Evolutionary conservation across 768 basidiomycete genomes (phyloP).

Genomic region (Clitopilus hobsonii): DNA sequence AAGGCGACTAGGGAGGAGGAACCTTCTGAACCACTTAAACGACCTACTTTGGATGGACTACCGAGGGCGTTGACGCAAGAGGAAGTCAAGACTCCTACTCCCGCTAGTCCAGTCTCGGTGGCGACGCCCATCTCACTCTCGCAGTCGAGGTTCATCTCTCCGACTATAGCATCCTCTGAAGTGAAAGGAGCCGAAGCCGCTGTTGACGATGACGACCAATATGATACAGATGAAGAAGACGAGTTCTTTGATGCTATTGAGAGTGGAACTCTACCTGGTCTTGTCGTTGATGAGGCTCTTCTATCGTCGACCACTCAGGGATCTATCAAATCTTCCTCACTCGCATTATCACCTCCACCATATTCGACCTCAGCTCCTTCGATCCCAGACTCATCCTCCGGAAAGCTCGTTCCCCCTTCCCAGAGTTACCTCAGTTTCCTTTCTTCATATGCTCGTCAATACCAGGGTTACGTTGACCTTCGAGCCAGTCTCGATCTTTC

Average conservation of each 20-base stretch:
- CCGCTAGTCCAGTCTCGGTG: neutral
- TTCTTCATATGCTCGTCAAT: constrained; percentile 23
- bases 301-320: constrained; percentile 28
- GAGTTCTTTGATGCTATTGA: constrained; percentile 99
- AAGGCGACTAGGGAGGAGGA: constrained; percentile 5
- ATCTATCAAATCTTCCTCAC: too few relatives aligned
- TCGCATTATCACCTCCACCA: too few relatives aligned
- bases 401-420: neutral
- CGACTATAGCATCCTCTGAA: neutral
- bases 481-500: constrained; percentile 56
- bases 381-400: neutral
- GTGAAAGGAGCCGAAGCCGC: neutral
- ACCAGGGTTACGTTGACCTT: constrained; percentile 64
- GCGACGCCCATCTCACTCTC: neutral
- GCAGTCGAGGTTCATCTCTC: neutral
- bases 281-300: constrained; percentile 66
- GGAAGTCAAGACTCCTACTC: neutral
- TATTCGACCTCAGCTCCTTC: neutral
- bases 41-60: constrained; percentile 5
- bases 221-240: constrained; percentile 77
- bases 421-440: neutral
- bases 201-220: constrained; percentile 16
- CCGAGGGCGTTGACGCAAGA: too few relatives aligned
- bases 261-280: constrained; percentile 68
- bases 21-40: too few relatives aligned